Evolutionary conservation across 495 filamentous ascomycete species (phyloP).

Genomic region (Aspergillus ostianus): DNA sequence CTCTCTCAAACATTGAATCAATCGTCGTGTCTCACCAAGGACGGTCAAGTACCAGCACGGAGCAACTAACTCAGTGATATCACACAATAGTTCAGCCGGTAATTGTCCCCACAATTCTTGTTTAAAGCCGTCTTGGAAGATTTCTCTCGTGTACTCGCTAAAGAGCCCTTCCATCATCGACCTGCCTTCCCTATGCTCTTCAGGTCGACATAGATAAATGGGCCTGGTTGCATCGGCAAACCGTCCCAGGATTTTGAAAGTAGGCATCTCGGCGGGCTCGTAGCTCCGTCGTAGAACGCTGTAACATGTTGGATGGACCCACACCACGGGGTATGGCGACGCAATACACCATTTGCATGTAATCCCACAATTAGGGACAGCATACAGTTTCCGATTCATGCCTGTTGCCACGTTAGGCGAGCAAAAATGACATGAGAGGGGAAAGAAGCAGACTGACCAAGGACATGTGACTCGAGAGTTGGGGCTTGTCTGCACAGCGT

Average conservation of each 20-base stretch:
- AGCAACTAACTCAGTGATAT: slow-evolving; percentile 6
- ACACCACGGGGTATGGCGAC: too few relatives aligned
- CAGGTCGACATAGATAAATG: background rate
- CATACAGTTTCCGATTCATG: too few relatives aligned
- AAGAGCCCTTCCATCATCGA: slow-evolving; percentile 6
- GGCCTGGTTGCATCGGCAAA: slow-evolving; percentile 2
- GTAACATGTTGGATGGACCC: too few relatives aligned
- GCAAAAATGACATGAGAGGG: too few relatives aligned
- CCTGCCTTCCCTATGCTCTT: background rate
- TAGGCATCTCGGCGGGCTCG: slow-evolving; percentile 3
- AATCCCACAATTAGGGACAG: too few relatives aligned
- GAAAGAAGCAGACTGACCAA: too few relatives aligned
- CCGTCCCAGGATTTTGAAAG: background rate
- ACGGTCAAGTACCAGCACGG: slow-evolving; percentile 14
- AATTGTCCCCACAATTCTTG: slow-evolving; percentile 6
- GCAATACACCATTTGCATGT: too few relatives aligned
- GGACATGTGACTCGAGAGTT: too few relatives aligned
- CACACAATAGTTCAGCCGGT: slow-evolving; percentile 5
- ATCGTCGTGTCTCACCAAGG: slow-evolving; percentile 12
- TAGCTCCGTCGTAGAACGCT: too few relatives aligned
- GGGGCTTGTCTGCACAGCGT: too few relatives aligned
- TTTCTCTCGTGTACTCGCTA: slow-evolving; percentile 5
- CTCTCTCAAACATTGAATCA: slow-evolving; percentile 8
- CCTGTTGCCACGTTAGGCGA: too few relatives aligned
- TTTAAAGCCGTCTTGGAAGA: slow-evolving; percentile 6